Base-by-base conservation (phyloP, 2,329 filamentous ascomycete species). In the Aspergillus ruber region DNA sequence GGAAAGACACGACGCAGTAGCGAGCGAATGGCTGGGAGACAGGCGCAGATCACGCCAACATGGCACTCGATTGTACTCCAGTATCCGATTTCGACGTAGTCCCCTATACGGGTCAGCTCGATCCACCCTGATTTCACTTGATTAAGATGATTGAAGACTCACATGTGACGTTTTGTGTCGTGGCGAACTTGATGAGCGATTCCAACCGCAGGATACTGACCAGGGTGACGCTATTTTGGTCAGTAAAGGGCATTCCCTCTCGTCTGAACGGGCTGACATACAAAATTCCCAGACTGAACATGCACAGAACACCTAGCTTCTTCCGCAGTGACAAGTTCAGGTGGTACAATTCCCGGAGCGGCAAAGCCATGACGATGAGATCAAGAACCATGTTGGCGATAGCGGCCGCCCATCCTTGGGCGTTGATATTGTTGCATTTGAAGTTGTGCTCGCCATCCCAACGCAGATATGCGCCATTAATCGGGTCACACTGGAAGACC, bases 141-240 rank as follows among this genome's bases (percentile, higher is more conserved):
- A 21, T 21, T 21, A 21, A 21, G 21, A 21, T 21, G 4, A 21
- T 21, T 21, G 1, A 13, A 23, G 12, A 52, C 54, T 55, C 33
- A 67, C 65, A 69, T 3, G 67, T 70, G 2, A 70, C 54, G 52
- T 76, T 74, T 1, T 52, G 40, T 2, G 72, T 72, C 32, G 57
- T 63, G 8, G 67, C 68, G 50, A 75, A 74, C 39, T 58, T 51
- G 42, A 75, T 64, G 15, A 75, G 64, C 6, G 68, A 69, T 9
- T 64, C 61, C 3, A 76, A 59, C n/a, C 73, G 70, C 23, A 76
- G 56, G 42, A 71, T 65, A 47, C 69, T 73, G 50, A 74, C 62
- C n/a, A 75, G 50, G 2, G 70, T 75, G 35, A 73, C 69, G 45
- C 69, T 74, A 33, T 23, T 27, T 12, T 2, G 4, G 10, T 18